Percentiles rank a stretch among this genome's conserved stretches.
Evolutionary conservation across 257 asterid species (phyloP).

Genomic region (Coffea eugenioides): DNA sequence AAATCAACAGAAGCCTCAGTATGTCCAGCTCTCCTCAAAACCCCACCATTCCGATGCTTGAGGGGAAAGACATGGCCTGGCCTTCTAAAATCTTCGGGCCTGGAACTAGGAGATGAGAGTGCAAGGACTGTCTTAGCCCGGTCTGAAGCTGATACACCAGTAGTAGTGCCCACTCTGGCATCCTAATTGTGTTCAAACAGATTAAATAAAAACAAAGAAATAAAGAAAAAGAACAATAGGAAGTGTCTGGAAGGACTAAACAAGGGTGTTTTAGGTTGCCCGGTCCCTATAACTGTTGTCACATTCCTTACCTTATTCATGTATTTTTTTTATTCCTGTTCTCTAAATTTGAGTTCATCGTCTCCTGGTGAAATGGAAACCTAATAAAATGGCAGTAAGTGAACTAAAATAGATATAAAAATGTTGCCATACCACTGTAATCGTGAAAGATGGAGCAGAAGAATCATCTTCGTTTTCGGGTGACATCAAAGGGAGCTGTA

Average conservation of each 20-base stretch:
- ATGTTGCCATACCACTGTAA: slow-evolving; percentile 65
- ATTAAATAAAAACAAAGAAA: background rate
- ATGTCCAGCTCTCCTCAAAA: slow-evolving; percentile 71
- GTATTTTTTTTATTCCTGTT: no score
- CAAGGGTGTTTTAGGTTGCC: background rate
- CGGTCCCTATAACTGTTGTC: no score
- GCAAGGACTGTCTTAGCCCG: slow-evolving; percentile 73
- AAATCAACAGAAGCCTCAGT: slow-evolving; percentile 86
- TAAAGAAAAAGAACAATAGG: no score
- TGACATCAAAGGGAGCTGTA: slow-evolving; percentile 76
- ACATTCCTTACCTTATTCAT: no score
- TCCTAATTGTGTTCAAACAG: slow-evolving; percentile 40
- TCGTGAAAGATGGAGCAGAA: slow-evolving; percentile 79
- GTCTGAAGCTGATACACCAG: slow-evolving; percentile 81
- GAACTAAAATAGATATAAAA: background rate
- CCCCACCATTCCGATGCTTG: slow-evolving; percentile 78
- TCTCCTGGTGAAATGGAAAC: background rate
- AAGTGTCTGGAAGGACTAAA: background rate
- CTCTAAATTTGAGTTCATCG: background rate
- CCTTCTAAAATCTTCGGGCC: slow-evolving; percentile 66
- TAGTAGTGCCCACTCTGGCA: slow-evolving; percentile 61
- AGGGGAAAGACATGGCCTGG: slow-evolving; percentile 92
- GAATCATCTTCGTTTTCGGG: slow-evolving; percentile 68
- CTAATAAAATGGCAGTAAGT: background rate
- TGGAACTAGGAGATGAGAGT: slow-evolving; percentile 59